These are phyloP conservation scores for Talaromyces pinophilus DNA, from an alignment of 2,329 filamentous ascomycete genomes.

Conservation along the genomic window DNA sequence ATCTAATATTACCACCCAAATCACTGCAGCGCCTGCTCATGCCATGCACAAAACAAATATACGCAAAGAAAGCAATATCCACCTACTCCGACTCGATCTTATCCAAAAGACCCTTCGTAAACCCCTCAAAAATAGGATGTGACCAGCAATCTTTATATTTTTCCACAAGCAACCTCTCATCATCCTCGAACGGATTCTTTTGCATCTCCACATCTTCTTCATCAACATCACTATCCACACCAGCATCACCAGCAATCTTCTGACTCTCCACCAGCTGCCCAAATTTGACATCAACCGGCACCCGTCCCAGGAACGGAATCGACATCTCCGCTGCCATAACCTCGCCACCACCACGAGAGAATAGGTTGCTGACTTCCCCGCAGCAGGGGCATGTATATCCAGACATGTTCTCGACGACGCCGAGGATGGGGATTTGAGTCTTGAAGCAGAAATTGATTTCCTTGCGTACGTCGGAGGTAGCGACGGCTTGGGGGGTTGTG, in stretches of 20 bases:
- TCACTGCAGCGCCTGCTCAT: conserved; percentile 9
- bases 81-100: conserved; percentile 20
- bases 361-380: conserved; percentile 86
- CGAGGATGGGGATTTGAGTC: conserved; percentile 75
- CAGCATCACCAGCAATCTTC: conserved; percentile 30
- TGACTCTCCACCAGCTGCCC: conserved; percentile 76
- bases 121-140: conserved; percentile 44
- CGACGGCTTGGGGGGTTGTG: conserved; percentile 92
- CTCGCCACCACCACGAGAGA: conserved; percentile 85
- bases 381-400: conserved; percentile 60
- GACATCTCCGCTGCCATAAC: conserved; percentile 85
- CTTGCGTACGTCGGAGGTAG: conserved; percentile 90
- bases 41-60: conserved; percentile 11
- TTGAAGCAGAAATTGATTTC: conserved; percentile 92
- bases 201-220: conserved; percentile 15
- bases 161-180: conserved; percentile 42
- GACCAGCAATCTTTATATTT: conserved; percentile 49
- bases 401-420: conserved; percentile 93
- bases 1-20: conserved; percentile 3
- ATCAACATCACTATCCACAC: conserved; percentile 28
- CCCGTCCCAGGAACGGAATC: conserved; percentile 79
- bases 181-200: conserved; percentile 27
- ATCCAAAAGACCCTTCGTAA: conserved; percentile 41
- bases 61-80: neutral
- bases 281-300: conserved; percentile 93